These are phyloP conservation scores for Multifurca ochricompacta DNA, from an alignment of 768 basidiomycete species.

Conservation along the genomic window DNA sequence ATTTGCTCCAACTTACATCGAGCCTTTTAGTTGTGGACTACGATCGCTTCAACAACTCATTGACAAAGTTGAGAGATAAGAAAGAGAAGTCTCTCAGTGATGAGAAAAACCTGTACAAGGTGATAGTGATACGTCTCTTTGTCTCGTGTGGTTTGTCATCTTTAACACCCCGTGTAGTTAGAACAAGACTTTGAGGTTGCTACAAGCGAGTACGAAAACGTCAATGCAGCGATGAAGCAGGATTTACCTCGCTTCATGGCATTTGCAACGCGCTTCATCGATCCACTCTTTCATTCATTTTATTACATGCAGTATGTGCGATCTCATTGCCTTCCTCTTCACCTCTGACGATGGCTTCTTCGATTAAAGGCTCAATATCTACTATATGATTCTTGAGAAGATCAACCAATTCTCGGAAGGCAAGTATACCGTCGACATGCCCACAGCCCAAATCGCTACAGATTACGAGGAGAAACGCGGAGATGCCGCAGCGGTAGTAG, in stretches of 20 bases:
- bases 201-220: conserved; percentile 87
- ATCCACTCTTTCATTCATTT: conserved; percentile 96
- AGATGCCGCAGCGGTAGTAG: conserved; percentile 72
- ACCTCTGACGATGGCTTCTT: background rate
- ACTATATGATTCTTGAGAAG: conserved; percentile 92
- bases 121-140: conserved; percentile 27
- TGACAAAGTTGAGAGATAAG: conserved; percentile 95
- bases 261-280: conserved; percentile 82
- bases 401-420: conserved; percentile 75
- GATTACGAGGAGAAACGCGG: conserved; percentile 79
- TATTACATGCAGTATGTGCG: conserved; percentile 95
- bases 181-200: conserved; percentile 96
- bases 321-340: background rate
- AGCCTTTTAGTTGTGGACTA: conserved; percentile 70
- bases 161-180: conserved; percentile 38
- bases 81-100: conserved; percentile 94
- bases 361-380: conserved; percentile 70
- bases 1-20: background rate
- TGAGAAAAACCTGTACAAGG: conserved; percentile 97
- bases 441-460: conserved; percentile 60
- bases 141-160: conserved; percentile 8
- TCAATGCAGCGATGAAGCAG: conserved; percentile 82
- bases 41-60: conserved; percentile 92
- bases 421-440: conserved; percentile 62
- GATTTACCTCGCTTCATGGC: conserved; percentile 92